A percentile compares a stretch with the other conserved stretches of the same genome.
phyloP scores from a whole-genome alignment of 2,329 filamentous ascomycete genomes.

The Clonostachys byssicola region DNA sequence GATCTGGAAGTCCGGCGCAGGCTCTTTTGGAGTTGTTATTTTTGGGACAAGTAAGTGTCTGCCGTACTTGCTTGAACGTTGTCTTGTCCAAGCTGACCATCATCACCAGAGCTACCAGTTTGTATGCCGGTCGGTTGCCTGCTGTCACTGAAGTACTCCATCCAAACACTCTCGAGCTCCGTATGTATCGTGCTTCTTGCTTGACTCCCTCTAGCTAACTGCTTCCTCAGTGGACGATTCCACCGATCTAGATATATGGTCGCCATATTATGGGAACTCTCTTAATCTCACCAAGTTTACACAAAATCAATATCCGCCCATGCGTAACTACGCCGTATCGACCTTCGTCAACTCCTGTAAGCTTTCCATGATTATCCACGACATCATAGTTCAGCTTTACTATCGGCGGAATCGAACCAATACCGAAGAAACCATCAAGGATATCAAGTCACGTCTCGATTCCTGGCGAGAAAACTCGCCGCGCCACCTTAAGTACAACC shows the following conservation, averaged over 20 bases:
- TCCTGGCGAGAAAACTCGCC: background rate
- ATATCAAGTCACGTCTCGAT: background rate
- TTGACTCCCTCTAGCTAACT: background rate
- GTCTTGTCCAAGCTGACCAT: background rate
- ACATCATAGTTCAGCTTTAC: conserved; percentile 13
- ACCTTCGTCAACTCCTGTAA: conserved; percentile 9
- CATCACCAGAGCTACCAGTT: conserved; percentile 8
- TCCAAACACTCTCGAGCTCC: background rate
- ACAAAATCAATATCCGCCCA: conserved; percentile 9
- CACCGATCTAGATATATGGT: conserved; percentile 10
- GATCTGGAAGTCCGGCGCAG: conserved; percentile 15
- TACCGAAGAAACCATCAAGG: background rate
- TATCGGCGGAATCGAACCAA: background rate
- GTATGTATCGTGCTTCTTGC: background rate
- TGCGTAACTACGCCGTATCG: background rate
- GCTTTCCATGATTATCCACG: conserved; percentile 14
- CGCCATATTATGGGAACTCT: conserved; percentile 4
- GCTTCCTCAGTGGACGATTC: conserved; percentile 8
- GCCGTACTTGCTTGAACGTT: background rate
- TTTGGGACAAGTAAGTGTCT: conserved; percentile 16
- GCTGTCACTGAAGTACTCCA: conserved; percentile 4
- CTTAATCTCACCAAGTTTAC: conserved; percentile 4
- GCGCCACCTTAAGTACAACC: conserved; percentile 1
- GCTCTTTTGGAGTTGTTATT: conserved; percentile 18
- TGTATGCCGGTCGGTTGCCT: conserved; percentile 16